Evolutionary conservation across 2,329 filamentous ascomycete genomes (phyloP).

Genomic region (Ambrosiella beaveri): DNA sequence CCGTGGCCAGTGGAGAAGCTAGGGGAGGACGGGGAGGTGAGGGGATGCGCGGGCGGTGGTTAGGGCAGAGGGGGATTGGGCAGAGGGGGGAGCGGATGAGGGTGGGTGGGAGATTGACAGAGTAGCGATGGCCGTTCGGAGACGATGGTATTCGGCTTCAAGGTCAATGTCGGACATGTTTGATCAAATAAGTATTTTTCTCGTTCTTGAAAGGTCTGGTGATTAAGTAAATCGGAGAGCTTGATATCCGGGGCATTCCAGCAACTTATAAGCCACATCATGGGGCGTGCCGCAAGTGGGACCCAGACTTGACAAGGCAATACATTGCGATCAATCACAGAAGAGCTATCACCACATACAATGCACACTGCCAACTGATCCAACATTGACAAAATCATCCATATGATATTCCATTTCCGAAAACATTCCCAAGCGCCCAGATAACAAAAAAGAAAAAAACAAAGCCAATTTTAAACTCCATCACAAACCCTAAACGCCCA

Average conservation of each 20-base stretch:
- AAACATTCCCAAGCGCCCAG: slow-evolving; percentile 4
- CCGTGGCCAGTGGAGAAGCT: not conserved
- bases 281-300: not conserved
- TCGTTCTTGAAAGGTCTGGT: not conserved
- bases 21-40: not conserved
- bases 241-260: no score
- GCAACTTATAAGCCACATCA: not conserved
- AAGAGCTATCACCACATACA: not conserved
- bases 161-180: slow-evolving; percentile 2
- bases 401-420: not conserved
- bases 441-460: not conserved
- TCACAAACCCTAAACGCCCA: not conserved
- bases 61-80: not conserved
- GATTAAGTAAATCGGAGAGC: no score
- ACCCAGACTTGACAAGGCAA: not conserved
- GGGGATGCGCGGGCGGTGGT: slow-evolving; percentile 1
- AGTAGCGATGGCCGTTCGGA: not conserved
- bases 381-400: not conserved
- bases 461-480: not conserved
- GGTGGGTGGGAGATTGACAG: not conserved
- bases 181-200: not conserved
- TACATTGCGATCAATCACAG: not conserved
- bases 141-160: slow-evolving; percentile 4
- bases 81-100: not conserved
- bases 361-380: not conserved